Conservation (phyloP, 352 stramenopile species). For the Pythium oligandrum region DNA sequence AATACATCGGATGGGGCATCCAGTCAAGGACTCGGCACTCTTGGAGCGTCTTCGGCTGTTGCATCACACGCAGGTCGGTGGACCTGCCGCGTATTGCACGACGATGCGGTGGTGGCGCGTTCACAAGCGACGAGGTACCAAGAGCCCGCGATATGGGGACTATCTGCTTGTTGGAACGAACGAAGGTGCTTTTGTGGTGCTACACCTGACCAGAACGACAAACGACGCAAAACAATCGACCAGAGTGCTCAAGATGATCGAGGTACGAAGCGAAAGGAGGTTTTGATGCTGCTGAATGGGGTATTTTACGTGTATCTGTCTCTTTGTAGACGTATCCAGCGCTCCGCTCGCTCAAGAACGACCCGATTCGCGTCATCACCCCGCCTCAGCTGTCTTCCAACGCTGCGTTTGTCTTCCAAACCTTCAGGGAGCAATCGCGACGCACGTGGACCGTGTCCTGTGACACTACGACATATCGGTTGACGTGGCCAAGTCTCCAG, state of each 20-base stretch:
- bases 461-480: not conserved
- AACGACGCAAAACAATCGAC: too few species aligned
- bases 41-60: constrained; percentile 18
- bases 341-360: constrained; percentile 12
- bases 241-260: too few species aligned
- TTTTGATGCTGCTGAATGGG: too few species aligned
- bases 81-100: not conserved
- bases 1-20: too few species aligned
- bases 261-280: too few species aligned
- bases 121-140: not conserved
- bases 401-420: not conserved
- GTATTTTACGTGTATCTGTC: too few species aligned
- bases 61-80: not conserved
- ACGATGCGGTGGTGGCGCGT: constrained; percentile 10
- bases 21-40: too few species aligned
- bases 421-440: too few species aligned
- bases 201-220: not conserved
- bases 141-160: not conserved
- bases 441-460: too few species aligned
- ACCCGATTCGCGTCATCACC: constrained; percentile 2
- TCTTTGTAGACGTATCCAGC: constrained; percentile 10
- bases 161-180: constrained; percentile 11
- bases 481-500: constrained; percentile 6
- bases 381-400: not conserved
- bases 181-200: constrained; percentile 11